Percentiles rank a stretch among this genome's conserved stretches.
Conservation (phyloP, 768 basidiomycete genomes). For the Leucogyrophana mollusca region DNA sequence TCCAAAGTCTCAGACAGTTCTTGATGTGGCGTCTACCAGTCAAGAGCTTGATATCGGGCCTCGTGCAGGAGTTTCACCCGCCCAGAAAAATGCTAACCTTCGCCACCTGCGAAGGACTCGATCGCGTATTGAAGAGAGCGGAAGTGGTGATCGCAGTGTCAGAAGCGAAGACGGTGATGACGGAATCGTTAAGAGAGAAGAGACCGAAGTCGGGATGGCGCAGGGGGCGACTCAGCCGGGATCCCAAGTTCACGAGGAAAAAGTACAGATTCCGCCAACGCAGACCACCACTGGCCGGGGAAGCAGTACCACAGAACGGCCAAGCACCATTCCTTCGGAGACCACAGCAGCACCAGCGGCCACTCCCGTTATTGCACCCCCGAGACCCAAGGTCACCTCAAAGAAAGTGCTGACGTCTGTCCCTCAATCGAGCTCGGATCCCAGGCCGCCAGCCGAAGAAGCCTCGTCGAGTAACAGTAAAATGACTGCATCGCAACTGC, state of each 20-base stretch:
- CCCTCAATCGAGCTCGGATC: no score
- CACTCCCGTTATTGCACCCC: constrained; percentile 21
- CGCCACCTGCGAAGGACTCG: constrained; percentile 28
- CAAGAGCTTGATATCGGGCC: constrained; percentile 23
- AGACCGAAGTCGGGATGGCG: constrained; percentile 4
- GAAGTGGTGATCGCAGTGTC: constrained; percentile 27
- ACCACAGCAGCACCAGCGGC: no score
- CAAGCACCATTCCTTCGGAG: not conserved
- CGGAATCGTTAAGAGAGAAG: constrained; percentile 21
- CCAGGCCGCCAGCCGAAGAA: no score
- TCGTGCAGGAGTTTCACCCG: constrained; percentile 16
- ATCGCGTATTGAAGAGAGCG: constrained; percentile 22
- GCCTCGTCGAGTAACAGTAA: no score
- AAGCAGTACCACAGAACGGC: constrained; percentile 6
- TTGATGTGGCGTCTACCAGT: constrained; percentile 9
- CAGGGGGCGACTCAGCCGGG: not conserved
- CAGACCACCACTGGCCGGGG: no score
- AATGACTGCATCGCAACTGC: no score
- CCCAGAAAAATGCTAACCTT: constrained; percentile 27
- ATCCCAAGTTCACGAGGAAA: no score
- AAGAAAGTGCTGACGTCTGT: no score
- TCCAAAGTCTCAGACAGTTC: constrained; percentile 22
- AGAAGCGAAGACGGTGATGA: constrained; percentile 5
- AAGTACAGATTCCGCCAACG: no score
- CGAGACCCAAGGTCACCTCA: no score